Evolutionary conservation across 352 stramenopile genomes (phyloP), one percentile per base, ranked within the genome.

Genomic region (Globisporangium camurandrum): DNA sequence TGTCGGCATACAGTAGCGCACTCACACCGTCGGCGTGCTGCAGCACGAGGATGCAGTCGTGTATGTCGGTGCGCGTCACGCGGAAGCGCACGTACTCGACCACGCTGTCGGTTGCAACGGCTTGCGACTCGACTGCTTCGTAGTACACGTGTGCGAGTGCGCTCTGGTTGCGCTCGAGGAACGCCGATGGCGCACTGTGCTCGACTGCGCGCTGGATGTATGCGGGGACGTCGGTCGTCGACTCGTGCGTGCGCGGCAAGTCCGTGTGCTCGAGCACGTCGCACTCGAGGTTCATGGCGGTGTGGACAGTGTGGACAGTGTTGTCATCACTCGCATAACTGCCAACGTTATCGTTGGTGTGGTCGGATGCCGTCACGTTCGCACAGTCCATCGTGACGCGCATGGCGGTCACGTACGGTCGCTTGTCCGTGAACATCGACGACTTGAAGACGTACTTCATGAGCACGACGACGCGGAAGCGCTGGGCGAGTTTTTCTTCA

Each of bases 381-480:
- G 57, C 59, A 53, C 74, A 86, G 55, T 83, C 71, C 71, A 83
- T 79, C 2, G 61, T 72, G n/a, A 86, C 49, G 6, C 59, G 61
- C 34, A 83, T 47, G 20, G 75, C 64, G 1, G 73, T 81, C 41
- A 83, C 69, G 49, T 86, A 82, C 10, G 74, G 69, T 0, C 74
- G 57, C 45, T 74, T 75, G 19, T 51, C 31, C n/a, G 71, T 60
- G 28, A 75, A 55, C 74, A 86, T 86, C 3, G 59, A 61, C 24
- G 64, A 75, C 49, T 79, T 56, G 54, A 86, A 86, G 33, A 66
- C 52, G 44, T 86, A 86, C 55, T 74, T 68, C 41, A 86, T 61
- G 30, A 86, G 57, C 54, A 83, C 11, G 51, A 69, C 71, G 23
- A 83, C 61, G 11, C 66, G 51, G 31, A 71, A 75, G 47, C 75